Percentiles rank a stretch among this genome's conserved stretches.
Conservation (phyloP, 2,329 filamentous ascomycete genomes). For the Amylocarpus encephaloides region DNA sequence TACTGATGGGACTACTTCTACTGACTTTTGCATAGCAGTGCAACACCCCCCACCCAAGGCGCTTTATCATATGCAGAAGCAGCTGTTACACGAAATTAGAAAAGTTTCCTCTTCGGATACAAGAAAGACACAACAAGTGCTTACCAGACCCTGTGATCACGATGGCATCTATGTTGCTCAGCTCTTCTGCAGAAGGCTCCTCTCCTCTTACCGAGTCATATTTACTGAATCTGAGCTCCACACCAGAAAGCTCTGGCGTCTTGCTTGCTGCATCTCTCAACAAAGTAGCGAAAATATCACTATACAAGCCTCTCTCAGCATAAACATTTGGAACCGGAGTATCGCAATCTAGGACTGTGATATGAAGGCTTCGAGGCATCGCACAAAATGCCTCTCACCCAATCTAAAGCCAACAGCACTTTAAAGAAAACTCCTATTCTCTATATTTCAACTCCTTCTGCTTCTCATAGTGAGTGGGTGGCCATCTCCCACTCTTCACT, state of each 20-base stretch:
- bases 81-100: conserved; percentile 2
- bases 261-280: conserved; percentile 10
- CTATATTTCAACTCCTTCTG: too few species aligned
- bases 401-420: too few species aligned
- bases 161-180: conserved; percentile 32
- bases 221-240: conserved; percentile 25
- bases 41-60: conserved; percentile 12
- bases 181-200: conserved; percentile 28
- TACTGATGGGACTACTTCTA: conserved; percentile 11
- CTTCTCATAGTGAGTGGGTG: too few species aligned
- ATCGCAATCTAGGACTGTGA: conserved; percentile 18
- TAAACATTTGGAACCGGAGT: conserved; percentile 17
- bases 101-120: neutral
- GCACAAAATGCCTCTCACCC: too few species aligned
- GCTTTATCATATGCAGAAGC: conserved; percentile 16
- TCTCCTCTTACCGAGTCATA: conserved; percentile 34
- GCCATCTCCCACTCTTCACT: too few species aligned
- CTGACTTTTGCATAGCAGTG: conserved; percentile 29
- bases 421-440: too few species aligned
- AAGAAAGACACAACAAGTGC: neutral
- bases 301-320: conserved; percentile 11
- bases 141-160: conserved; percentile 36
- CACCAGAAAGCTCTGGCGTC: neutral
- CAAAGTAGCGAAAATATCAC: conserved; percentile 14
- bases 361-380: conserved; percentile 2